Percentiles rank a stretch among this genome's conserved stretches.
These are phyloP conservation scores for Polytolypa hystricis DNA, from an alignment of 2,329 filamentous ascomycete genomes.

Conservation along the genomic window DNA sequence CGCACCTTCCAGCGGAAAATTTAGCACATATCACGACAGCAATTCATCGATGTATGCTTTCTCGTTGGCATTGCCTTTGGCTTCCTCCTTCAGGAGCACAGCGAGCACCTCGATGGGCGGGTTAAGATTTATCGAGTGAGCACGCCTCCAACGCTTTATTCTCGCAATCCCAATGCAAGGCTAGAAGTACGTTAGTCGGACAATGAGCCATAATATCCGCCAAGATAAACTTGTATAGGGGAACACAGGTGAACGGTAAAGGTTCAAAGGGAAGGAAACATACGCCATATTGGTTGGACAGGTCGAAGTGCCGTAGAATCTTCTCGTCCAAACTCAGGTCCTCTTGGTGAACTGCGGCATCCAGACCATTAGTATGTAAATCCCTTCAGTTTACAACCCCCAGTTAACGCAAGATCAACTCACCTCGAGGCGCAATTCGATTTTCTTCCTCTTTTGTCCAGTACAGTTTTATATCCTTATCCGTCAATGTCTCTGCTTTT, in stretches of 20 bases:
- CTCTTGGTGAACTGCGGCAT: constrained; percentile 57
- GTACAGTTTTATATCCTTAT: constrained; percentile 62
- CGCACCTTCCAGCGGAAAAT: no score
- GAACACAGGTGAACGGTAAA: constrained; percentile 9
- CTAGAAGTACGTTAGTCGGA: no score
- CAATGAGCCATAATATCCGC: no score
- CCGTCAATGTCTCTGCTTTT: constrained; percentile 52
- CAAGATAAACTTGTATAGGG: no score
- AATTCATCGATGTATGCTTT: constrained; percentile 64
- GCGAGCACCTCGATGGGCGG: constrained; percentile 86
- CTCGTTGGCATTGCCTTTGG: constrained; percentile 39
- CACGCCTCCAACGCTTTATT: constrained; percentile 76
- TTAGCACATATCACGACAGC: constrained; percentile 10
- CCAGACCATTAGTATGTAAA: background rate
- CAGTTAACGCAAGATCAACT: constrained; percentile 8
- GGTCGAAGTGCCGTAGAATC: constrained; percentile 82
- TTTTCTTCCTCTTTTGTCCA: constrained; percentile 63
- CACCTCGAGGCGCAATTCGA: constrained; percentile 51
- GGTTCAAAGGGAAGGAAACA: constrained; percentile 31
- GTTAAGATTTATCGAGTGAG: constrained; percentile 67
- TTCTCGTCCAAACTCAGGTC: constrained; percentile 66
- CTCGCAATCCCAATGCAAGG: constrained; percentile 80
- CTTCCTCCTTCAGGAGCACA: constrained; percentile 63
- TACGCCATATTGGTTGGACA: constrained; percentile 84
- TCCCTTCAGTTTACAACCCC: background rate